phyloP scores from a whole-genome alignment of 176 grass and related monocot genomes.

The Oryza coarctata region DNA sequence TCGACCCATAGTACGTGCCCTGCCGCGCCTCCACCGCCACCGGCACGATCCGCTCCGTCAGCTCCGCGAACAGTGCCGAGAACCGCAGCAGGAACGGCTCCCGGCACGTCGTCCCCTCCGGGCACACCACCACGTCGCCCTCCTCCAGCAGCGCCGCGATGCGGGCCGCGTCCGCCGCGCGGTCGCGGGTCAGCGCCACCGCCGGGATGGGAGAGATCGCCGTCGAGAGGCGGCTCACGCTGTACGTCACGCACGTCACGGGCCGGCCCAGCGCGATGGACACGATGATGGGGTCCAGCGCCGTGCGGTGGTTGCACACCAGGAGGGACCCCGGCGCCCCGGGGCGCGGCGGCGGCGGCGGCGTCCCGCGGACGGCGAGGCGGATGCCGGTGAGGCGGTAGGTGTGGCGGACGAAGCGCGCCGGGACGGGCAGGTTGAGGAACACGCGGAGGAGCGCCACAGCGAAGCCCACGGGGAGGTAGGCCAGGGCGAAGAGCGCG shows the following conservation, averaged over 20 bases:
- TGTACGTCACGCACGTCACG: slow-evolving; percentile 71
- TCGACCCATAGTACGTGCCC: slow-evolving; percentile 57
- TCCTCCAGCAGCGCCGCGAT: slow-evolving; percentile 55
- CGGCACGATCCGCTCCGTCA: slow-evolving; percentile 67
- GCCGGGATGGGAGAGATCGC: slow-evolving; percentile 55
- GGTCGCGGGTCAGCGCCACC: slow-evolving; percentile 49
- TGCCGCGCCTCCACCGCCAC: slow-evolving; percentile 59
- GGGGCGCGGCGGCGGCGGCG: slow-evolving; percentile 40
- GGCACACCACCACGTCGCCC: slow-evolving; percentile 76
- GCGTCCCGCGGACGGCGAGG: slow-evolving; percentile 52
- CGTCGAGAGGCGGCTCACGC: slow-evolving; percentile 58
- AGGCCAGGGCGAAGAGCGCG: slow-evolving; percentile 60
- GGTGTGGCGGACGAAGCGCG: slow-evolving; percentile 53
- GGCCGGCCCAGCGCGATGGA: slow-evolving; percentile 62
- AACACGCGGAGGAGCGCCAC: slow-evolving; percentile 74
- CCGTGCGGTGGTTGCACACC: slow-evolving; percentile 90
- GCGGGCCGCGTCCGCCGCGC: slow-evolving; percentile 41
- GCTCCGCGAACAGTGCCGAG: slow-evolving; percentile 73
- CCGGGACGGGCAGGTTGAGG: slow-evolving; percentile 58
- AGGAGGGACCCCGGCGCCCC: slow-evolving; percentile 55
- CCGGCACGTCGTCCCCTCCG: slow-evolving; percentile 89
- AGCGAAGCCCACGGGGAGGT: slow-evolving; percentile 66
- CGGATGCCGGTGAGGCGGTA: slow-evolving; percentile 72
- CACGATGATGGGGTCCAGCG: slow-evolving; percentile 80
- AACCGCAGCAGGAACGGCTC: slow-evolving; percentile 76